Evolutionary conservation across 129 eudicot species (phyloP).

Genomic region (Cynara cardunculus): DNA sequence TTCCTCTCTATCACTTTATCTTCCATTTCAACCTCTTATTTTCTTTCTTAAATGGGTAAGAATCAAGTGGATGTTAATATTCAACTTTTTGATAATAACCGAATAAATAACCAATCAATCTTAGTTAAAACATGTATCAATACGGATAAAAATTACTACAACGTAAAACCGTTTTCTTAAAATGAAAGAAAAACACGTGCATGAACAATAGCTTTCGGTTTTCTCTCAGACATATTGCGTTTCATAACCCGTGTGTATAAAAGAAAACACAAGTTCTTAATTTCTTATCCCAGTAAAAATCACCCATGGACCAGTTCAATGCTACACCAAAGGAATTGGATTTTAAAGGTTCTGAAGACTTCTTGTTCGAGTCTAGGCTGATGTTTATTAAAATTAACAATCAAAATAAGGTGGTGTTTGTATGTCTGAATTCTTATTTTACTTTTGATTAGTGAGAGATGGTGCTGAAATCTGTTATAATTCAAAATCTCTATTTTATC

Average conservation of each 20-base stretch:
- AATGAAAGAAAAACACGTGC: background rate
- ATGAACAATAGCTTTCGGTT: background rate
- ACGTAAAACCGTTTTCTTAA: background rate
- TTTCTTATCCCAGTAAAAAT: background rate
- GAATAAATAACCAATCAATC: background rate
- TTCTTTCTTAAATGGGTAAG: constrained; percentile 25
- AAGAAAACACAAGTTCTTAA: background rate
- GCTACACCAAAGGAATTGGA: background rate
- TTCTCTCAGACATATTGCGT: background rate
- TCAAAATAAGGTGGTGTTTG: no score
- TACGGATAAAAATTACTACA: no score
- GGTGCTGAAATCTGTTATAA: no score
- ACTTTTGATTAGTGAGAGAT: no score
- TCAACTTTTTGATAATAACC: background rate
- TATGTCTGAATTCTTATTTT: no score
- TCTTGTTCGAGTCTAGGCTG: background rate
- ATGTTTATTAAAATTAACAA: background rate
- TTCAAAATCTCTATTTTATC: no score
- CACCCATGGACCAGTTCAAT: background rate
- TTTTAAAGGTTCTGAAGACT: background rate
- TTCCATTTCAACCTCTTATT: constrained; percentile 45
- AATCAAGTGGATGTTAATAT: constrained; percentile 29
- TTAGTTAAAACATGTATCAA: background rate
- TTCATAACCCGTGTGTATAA: background rate
- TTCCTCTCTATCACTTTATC: constrained; percentile 57